Evolutionary conservation across 495 filamentous ascomycete genomes (phyloP), one percentile per base, ranked within the genome.

Genomic region (Umbilicaria muhlenbergii): DNA sequence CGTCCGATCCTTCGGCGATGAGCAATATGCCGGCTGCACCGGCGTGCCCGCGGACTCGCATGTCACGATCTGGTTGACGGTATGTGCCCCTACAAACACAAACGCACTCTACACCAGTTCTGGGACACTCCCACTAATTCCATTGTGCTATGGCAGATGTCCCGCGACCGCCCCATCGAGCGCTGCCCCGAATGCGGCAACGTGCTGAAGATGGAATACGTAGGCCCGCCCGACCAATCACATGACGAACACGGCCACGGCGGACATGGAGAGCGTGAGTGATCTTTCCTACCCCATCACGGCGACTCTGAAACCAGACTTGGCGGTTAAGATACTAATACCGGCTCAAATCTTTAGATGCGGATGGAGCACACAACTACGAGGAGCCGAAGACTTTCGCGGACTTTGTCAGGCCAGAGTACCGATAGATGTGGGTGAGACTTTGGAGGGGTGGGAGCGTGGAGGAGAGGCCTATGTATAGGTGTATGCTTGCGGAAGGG

Each of bases 11-110:
- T 83, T 80, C 52, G 91, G 91, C 62, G 84, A 94, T 46, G 92
- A 98, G 74, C 88, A 94, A 66, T 93, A 88, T 66, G 77, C 81
- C 58, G 91, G 91, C 59, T 98, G 91, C 79, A 96, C 91, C 51
- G 91, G 91, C 54, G 83, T 52, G 62, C 91, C 91, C 28, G 89
- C 71, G 53, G 92, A 96, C 71, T 88, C 83, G 31, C 91, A 98
- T 73, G 65, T 69, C 55, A 81, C 84, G 48, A 77, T 78, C 66
- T 98, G 91, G 91, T 73, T 94, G 50, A 80, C 78, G 28, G 84
- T 94, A 77, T 48, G 81, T 66, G 31, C 15, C 21, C 21, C n/a
- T 5, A 42, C 19, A 42, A 11, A 24, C 34, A 7, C 15, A 31
- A 10, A 24, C 2, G 13, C 19, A 8, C 34, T 32, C 32, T 14